Conservation (phyloP, 305 asterid species). For the Fraxinus floribunda region DNA sequence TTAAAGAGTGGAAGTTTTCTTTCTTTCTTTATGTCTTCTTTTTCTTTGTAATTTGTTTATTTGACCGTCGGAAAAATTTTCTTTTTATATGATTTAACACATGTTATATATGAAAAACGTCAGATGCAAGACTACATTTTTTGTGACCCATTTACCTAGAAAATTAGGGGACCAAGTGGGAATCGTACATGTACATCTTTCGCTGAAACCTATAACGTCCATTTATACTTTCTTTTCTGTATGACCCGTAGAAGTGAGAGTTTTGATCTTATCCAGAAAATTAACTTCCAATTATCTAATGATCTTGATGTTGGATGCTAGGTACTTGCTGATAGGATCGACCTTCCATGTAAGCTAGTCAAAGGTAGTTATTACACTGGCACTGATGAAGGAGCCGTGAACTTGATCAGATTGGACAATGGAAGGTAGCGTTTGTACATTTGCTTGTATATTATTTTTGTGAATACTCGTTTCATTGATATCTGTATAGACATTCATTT, state of each 20-base stretch:
- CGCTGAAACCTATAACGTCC: background rate
- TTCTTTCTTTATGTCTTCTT: background rate
- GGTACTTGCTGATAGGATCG: conserved; percentile 94
- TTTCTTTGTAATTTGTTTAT: background rate
- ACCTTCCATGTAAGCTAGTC: conserved; percentile 89
- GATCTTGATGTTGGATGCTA: conserved; percentile 41
- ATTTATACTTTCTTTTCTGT: background rate
- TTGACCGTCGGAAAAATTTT: background rate
- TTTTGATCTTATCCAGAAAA: conserved; percentile 1
- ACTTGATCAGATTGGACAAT: conserved; percentile 79
- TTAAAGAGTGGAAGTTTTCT: background rate
- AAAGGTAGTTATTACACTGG: conserved; percentile 96
- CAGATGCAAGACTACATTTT: background rate
- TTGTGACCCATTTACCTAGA: background rate
- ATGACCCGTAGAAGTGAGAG: background rate
- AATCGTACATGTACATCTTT: background rate
- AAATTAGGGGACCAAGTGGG: background rate
- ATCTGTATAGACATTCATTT: background rate
- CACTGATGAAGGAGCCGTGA: conserved; percentile 96
- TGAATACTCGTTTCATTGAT: background rate
- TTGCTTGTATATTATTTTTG: conserved; percentile 13
- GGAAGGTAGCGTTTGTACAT: conserved; percentile 58
- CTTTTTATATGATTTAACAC: background rate
- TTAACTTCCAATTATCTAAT: conserved; percentile 19
- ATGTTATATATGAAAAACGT: background rate